Evolutionary conservation across 176 grass and related monocot species (phyloP).

Genomic region (Paspalum vaginatum): DNA sequence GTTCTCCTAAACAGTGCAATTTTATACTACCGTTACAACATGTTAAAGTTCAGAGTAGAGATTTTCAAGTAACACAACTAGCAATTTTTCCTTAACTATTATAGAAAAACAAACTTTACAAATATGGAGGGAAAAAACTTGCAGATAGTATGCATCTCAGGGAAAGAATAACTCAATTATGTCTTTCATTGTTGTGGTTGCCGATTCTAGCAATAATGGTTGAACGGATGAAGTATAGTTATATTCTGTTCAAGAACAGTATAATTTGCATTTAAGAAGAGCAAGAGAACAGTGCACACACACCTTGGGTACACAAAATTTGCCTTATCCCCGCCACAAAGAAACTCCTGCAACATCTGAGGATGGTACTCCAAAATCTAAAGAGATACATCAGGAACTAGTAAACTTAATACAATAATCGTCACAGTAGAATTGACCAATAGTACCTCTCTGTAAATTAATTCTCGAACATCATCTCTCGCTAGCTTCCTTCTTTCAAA

Average conservation of each 20-base stretch:
- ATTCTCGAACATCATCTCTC: constrained; percentile 87
- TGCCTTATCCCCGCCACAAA: constrained; percentile 62
- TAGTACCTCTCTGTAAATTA: constrained; percentile 90
- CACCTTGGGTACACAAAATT: constrained; percentile 96
- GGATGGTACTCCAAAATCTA: constrained; percentile 98
- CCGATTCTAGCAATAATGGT: background rate
- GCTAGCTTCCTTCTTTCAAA: constrained; percentile 88
- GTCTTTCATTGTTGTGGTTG: background rate
- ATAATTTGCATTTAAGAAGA: constrained; percentile 11
- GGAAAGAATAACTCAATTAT: background rate
- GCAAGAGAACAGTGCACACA: constrained; percentile 3
- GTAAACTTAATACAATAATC: constrained; percentile 20
- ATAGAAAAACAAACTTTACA: background rate
- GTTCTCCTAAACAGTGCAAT: background rate
- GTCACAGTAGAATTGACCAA: background rate
- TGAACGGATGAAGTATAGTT: background rate
- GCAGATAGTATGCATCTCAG: background rate
- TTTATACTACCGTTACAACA: background rate
- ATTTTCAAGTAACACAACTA: background rate
- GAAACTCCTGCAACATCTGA: constrained; percentile 84
- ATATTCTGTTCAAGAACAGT: constrained; percentile 12
- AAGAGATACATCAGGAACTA: constrained; percentile 35
- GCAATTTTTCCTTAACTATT: background rate
- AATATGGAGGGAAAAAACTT: constrained; percentile 1
- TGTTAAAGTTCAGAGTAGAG: constrained; percentile 4